phyloP scores from a whole-genome alignment of 2,329 filamentous ascomycete species.

The Cladosporium sp. region DNA sequence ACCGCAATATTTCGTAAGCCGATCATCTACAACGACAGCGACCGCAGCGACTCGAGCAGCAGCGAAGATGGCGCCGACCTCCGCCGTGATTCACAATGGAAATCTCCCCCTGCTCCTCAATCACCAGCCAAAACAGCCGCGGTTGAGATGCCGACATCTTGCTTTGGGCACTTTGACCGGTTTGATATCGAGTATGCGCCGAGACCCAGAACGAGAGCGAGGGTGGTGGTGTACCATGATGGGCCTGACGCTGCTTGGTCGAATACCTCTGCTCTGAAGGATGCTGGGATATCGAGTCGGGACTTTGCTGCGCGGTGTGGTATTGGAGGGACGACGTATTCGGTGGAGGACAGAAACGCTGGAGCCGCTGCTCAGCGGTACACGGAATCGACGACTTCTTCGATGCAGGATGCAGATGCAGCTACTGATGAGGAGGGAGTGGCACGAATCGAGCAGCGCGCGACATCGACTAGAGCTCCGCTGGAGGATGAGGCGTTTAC shows the following conservation, averaged over 20 bases:
- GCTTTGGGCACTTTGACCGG: conserved; percentile 9
- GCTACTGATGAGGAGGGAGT: neutral
- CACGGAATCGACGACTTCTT: neutral
- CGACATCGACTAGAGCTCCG: neutral
- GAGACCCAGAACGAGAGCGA: neutral
- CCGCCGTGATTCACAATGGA: conserved; percentile 7
- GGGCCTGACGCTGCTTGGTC: neutral
- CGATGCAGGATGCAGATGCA: neutral
- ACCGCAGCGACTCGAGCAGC: neutral
- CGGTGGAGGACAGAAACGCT: neutral
- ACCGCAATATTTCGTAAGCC: neutral
- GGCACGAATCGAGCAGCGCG: neutral
- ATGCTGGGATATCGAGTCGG: neutral
- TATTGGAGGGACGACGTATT: neutral
- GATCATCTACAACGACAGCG: neutral
- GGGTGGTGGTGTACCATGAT: conserved; percentile 1
- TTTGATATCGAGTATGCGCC: neutral
- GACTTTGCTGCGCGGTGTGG: neutral
- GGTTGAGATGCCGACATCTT: neutral
- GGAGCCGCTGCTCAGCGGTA: neutral
- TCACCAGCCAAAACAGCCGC: neutral
- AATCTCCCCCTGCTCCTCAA: neutral
- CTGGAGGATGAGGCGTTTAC: neutral
- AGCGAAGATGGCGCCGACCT: neutral
- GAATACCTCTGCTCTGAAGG: neutral